Evolutionary conservation across 768 basidiomycete species (phyloP).

Genomic region (Serendipita sp.): DNA sequence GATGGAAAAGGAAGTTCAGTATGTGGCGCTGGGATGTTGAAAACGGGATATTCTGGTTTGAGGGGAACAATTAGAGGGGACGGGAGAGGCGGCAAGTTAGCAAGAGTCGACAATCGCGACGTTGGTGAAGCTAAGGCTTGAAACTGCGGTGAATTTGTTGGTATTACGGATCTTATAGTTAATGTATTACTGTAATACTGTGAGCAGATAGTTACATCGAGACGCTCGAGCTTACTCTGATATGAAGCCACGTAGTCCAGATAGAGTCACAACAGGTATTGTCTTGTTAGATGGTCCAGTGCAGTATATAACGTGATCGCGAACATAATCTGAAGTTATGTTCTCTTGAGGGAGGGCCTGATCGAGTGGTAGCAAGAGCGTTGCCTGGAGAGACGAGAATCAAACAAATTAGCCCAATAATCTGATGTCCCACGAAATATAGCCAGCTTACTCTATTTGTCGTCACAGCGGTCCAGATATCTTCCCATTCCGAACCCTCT

Average conservation of each 20-base stretch:
- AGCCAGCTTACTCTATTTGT: conserved; percentile 43
- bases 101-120: conserved; percentile 24
- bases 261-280: conserved; percentile 55
- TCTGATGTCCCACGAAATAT: neutral
- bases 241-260: conserved; percentile 63
- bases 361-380: conserved; percentile 63
- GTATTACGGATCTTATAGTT: conserved; percentile 30
- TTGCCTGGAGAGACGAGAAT: conserved; percentile 35
- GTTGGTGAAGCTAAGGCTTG: conserved; percentile 23
- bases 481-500: conserved; percentile 46
- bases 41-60: conserved; percentile 12
- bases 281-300: conserved; percentile 31
- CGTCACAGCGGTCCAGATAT: conserved; percentile 48
- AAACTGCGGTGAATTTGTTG: conserved; percentile 27
- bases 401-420: neutral
- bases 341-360: conserved; percentile 33
- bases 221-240: conserved; percentile 31
- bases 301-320: conserved; percentile 65
- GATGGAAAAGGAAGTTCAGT: conserved; percentile 5
- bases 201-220: neutral
- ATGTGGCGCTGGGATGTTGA: conserved; percentile 3
- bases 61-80: conserved; percentile 8
- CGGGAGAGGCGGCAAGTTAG: conserved; percentile 42
- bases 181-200: conserved; percentile 20
- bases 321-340: conserved; percentile 58